Evolutionary conservation across 108 stramenopile genomes (phyloP).

Genomic region (Ochromonas danica): DNA sequence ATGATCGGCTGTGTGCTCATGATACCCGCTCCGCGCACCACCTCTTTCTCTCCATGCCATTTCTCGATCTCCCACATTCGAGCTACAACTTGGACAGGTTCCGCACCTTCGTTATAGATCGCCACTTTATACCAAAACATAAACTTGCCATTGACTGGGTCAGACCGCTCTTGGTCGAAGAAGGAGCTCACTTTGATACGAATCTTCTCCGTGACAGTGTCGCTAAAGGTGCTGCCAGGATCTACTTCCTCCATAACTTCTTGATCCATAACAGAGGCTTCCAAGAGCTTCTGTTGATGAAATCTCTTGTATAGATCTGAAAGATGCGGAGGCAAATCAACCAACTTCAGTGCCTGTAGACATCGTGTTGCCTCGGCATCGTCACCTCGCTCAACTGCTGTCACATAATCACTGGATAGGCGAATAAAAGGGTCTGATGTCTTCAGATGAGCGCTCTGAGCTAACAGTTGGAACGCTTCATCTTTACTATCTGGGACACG

Average conservation of each 20-base stretch:
- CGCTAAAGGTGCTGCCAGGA: background rate
- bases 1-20: constrained; percentile 20
- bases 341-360: background rate
- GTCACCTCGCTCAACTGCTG: background rate
- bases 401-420: background rate
- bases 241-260: constrained; percentile 8
- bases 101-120: constrained; percentile 13
- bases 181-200: constrained; percentile 1
- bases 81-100: constrained; percentile 25
- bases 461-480: constrained; percentile 1
- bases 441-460: background rate
- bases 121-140: constrained; percentile 28
- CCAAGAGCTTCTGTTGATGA: background rate
- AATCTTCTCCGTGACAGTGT: constrained; percentile 27
- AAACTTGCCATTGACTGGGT: background rate
- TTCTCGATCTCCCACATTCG: constrained; percentile 30
- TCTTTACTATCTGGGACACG: background rate
- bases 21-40: constrained; percentile 3
- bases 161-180: background rate
- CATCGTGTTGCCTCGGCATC: background rate
- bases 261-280: background rate
- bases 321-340: background rate
- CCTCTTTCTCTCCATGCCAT: constrained; percentile 11
- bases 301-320: background rate
- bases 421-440: background rate